A percentile compares a stretch with the other conserved stretches of the same genome.
Evolutionary conservation across 2,329 filamentous ascomycete genomes (phyloP).

Genomic region (Tolypocladium guangdongense): DNA sequence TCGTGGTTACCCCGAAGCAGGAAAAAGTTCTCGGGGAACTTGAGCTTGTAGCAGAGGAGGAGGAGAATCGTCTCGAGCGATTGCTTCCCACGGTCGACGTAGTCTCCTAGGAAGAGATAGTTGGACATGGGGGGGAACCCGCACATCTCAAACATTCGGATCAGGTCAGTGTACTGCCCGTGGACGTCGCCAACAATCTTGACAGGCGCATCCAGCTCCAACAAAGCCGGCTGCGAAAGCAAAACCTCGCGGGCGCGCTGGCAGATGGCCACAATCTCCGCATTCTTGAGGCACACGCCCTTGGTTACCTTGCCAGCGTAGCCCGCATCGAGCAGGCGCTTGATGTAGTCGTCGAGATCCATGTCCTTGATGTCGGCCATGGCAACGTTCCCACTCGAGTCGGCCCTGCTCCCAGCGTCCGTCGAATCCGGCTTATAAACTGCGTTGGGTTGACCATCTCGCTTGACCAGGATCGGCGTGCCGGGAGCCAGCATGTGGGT

Average conservation of each 20-base stretch:
- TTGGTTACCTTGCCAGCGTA: constrained; percentile 97
- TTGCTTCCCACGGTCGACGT: constrained; percentile 93
- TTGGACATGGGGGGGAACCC: constrained; percentile 88
- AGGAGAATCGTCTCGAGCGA: constrained; percentile 90
- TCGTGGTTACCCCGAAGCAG: constrained; percentile 90
- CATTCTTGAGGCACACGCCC: constrained; percentile 93
- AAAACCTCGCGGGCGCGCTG: constrained; percentile 80
- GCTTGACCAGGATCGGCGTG: constrained; percentile 81
- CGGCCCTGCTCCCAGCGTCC: constrained; percentile 26
- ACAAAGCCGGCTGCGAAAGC: constrained; percentile 77
- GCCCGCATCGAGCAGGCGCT: constrained; percentile 82
- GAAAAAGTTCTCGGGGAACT: constrained; percentile 97
- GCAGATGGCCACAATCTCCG: constrained; percentile 91
- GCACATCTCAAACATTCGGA: constrained; percentile 97
- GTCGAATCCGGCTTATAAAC: constrained; percentile 39
- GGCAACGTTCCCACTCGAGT: constrained; percentile 49
- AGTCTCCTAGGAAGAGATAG: constrained; percentile 90
- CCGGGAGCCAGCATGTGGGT: constrained; percentile 58
- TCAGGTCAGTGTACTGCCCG: constrained; percentile 90
- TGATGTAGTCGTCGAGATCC: constrained; percentile 95
- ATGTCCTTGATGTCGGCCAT: constrained; percentile 88
- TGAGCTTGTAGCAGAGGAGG: constrained; percentile 91
- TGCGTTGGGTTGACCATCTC: constrained; percentile 59
- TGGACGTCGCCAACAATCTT: constrained; percentile 98
- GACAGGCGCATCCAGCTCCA: constrained; percentile 88